phyloP scores from a whole-genome alignment of 192 early-diverging fungal genomes.

The Umbelopsis sp. region DNA sequence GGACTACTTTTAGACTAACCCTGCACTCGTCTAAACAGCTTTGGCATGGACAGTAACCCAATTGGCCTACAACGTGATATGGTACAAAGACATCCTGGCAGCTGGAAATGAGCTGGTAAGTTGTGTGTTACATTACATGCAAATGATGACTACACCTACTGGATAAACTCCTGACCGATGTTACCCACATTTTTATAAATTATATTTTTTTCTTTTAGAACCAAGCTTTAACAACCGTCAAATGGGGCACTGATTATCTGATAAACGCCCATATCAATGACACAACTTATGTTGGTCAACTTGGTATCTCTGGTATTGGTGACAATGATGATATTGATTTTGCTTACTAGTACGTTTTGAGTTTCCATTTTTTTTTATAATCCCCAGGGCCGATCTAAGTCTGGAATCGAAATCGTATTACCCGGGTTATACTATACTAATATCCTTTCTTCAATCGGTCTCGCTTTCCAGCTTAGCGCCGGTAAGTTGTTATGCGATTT shows the following conservation, averaged over 20 bases:
- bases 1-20: slow-evolving; percentile 27
- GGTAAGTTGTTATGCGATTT: background rate
- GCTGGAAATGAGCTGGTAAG: slow-evolving; percentile 26
- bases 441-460: too few species aligned
- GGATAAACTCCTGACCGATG: slow-evolving; percentile 4
- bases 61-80: slow-evolving; percentile 51
- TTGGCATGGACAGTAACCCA: slow-evolving; percentile 48
- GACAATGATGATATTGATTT: slow-evolving; percentile 39
- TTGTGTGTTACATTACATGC: slow-evolving; percentile 33
- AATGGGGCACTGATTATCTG: slow-evolving; percentile 52
- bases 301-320: slow-evolving; percentile 31
- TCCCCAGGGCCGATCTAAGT: too few species aligned
- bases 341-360: slow-evolving; percentile 44
- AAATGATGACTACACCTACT: background rate
- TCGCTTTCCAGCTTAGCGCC: background rate
- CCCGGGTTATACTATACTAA: too few species aligned
- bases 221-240: slow-evolving; percentile 16
- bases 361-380: background rate
- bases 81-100: slow-evolving; percentile 43
- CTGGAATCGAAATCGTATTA: too few species aligned
- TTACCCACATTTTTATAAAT: slow-evolving; percentile 9
- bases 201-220: background rate
- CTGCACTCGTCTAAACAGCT: slow-evolving; percentile 34
- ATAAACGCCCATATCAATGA: slow-evolving; percentile 58
- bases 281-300: slow-evolving; percentile 49